Conservation (phyloP, 108 stramenopile species). For the Cyclostephanos invisitatus region DNA sequence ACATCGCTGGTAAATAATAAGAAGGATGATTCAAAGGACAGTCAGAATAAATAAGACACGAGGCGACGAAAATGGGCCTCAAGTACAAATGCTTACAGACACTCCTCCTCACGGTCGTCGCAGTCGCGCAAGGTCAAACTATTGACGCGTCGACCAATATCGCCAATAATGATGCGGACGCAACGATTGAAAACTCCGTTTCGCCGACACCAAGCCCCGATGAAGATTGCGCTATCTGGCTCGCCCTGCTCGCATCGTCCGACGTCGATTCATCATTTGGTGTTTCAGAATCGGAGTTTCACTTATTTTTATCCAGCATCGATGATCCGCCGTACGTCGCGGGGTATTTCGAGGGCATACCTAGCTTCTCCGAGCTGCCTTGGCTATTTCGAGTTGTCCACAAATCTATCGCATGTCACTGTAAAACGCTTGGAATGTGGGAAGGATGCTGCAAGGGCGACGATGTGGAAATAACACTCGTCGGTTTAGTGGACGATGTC, state of each 20-base stretch:
- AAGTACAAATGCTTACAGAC: neutral
- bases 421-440: constrained; percentile 7
- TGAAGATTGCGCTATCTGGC: constrained; percentile 8
- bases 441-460: constrained; percentile 8
- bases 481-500: neutral
- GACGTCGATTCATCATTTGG: constrained; percentile 8
- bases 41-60: no score
- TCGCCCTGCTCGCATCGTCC: neutral
- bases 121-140: neutral
- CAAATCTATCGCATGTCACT: constrained; percentile 8
- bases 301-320: constrained; percentile 1
- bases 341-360: neutral
- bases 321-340: constrained; percentile 17
- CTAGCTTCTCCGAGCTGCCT: neutral
- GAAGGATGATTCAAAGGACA: no score
- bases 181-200: no score
- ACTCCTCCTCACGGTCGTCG: neutral
- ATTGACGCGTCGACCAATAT: neutral
- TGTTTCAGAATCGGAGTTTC: neutral
- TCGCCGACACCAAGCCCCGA: neutral
- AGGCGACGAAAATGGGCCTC: constrained; percentile 4
- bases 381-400: constrained; percentile 10
- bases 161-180: neutral
- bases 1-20: neutral
- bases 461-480: neutral